phyloP scores from a whole-genome alignment of 176 grass and related monocot species.

The Hordeum marinum region DNA sequence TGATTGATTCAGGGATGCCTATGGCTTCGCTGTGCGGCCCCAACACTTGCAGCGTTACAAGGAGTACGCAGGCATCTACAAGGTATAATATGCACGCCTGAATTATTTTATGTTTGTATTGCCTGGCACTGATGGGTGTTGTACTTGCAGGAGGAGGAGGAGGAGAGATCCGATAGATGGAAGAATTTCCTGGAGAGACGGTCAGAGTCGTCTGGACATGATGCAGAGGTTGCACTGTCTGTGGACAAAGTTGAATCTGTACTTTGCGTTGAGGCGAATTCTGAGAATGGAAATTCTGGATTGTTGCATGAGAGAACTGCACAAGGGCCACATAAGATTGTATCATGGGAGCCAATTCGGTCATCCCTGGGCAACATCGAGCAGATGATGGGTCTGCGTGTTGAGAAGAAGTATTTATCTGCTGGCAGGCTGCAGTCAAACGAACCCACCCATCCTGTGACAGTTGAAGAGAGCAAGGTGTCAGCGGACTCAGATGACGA shows the following conservation, averaged over 20 bases:
- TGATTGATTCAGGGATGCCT: constrained; percentile 78
- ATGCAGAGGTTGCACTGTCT: not conserved
- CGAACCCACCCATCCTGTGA: constrained; percentile 22
- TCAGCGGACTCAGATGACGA: constrained; percentile 87
- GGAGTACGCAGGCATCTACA: constrained; percentile 96
- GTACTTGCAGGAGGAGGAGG: constrained; percentile 81
- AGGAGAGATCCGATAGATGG: constrained; percentile 99
- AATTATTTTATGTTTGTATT: constrained; percentile 16
- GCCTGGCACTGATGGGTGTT: constrained; percentile 10
- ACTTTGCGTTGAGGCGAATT: not conserved
- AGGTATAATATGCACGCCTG: constrained; percentile 28
- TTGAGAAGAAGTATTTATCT: constrained; percentile 48
- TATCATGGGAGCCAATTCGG: constrained; percentile 71
- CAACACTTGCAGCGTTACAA: constrained; percentile 96
- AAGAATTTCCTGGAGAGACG: constrained; percentile 79
- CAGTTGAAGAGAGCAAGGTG: constrained; percentile 54
- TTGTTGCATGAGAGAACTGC: not conserved
- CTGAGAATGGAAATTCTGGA: constrained; percentile 14
- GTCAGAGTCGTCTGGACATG: constrained; percentile 29
- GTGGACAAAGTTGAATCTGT: constrained; percentile 11
- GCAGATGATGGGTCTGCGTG: constrained; percentile 69
- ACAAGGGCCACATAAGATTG: constrained; percentile 29
- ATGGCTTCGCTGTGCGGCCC: constrained; percentile 89
- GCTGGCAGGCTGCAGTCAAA: constrained; percentile 16
- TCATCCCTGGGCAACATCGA: constrained; percentile 66